A percentile compares a stretch with the other conserved stretches of the same genome.
phyloP scores from a whole-genome alignment of 2,329 filamentous ascomycete genomes.

The Talaromyces pinophilus region DNA sequence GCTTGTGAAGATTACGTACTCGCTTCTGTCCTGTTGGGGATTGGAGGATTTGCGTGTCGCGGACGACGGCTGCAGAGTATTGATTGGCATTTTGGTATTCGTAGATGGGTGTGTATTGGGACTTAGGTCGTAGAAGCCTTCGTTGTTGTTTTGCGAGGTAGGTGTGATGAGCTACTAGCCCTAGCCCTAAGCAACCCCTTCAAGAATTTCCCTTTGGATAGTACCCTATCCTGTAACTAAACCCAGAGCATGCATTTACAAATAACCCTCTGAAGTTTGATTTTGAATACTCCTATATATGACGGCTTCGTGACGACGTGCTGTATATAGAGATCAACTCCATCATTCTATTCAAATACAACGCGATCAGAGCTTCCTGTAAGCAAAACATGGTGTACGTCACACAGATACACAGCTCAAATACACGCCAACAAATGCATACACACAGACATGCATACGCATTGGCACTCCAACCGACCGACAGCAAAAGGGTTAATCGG shows the following conservation, averaged over 20 bases:
- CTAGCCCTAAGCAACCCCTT: neutral
- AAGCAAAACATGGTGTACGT: neutral
- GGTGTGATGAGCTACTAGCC: neutral
- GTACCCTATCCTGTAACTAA: too few relatives aligned
- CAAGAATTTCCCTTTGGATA: too few relatives aligned
- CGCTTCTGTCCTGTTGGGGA: neutral
- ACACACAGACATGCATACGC: conserved; percentile 4
- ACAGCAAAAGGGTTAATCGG: neutral
- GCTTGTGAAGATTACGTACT: neutral
- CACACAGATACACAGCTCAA: neutral
- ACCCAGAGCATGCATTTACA: neutral
- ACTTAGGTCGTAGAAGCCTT: neutral
- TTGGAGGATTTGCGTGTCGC: neutral
- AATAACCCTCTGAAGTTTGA: neutral
- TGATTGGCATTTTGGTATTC: neutral
- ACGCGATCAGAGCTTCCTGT: neutral
- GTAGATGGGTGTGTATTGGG: neutral
- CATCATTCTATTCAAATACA: neutral
- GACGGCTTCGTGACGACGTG: too few relatives aligned
- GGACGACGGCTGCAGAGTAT: neutral
- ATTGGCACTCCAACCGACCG: neutral
- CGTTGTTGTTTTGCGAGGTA: neutral
- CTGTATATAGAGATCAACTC: too few relatives aligned
- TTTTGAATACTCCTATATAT: neutral
- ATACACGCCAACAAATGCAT: neutral